Percentiles rank a stretch among this genome's conserved stretches.
phyloP scores from a whole-genome alignment of 495 filamentous ascomycete species.

The Penicillium angulare region DNA sequence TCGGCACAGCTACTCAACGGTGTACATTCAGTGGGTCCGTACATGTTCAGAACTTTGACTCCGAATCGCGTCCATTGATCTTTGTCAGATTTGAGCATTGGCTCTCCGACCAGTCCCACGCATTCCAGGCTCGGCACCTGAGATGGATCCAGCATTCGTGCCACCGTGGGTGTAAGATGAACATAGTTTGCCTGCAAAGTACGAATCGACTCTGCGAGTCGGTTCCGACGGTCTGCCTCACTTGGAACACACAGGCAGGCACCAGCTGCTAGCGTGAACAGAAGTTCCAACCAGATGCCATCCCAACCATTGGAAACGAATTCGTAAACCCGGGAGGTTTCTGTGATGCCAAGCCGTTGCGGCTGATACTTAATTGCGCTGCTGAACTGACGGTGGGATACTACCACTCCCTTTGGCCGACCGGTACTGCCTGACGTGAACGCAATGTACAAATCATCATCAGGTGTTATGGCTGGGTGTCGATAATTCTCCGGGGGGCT shows the following conservation, averaged over 20 bases:
- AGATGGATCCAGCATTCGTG: background rate
- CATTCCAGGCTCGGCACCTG: background rate
- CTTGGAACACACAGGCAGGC: too few relatives aligned
- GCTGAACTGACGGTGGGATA: conserved; percentile 63
- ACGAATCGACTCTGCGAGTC: background rate
- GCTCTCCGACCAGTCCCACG: background rate
- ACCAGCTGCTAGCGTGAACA: too few relatives aligned
- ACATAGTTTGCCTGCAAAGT: background rate
- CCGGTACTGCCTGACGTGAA: conserved; percentile 85
- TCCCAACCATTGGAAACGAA: too few relatives aligned
- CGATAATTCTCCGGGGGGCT: background rate
- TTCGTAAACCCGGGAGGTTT: too few relatives aligned
- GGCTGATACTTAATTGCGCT: too few relatives aligned
- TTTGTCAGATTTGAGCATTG: too few relatives aligned
- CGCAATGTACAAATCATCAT: conserved; percentile 27
- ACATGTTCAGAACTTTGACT: too few relatives aligned
- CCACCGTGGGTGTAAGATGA: background rate
- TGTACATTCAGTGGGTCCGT: too few relatives aligned
- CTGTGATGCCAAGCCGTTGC: too few relatives aligned
- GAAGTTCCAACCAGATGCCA: too few relatives aligned
- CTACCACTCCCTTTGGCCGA: conserved; percentile 71
- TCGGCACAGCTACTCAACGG: too few relatives aligned
- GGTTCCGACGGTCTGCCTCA: conserved; percentile 31
- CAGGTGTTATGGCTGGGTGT: background rate
- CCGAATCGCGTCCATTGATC: too few relatives aligned